Evolutionary conservation across 306 rosid species (phyloP).

Genomic region (Argentina anserina): DNA sequence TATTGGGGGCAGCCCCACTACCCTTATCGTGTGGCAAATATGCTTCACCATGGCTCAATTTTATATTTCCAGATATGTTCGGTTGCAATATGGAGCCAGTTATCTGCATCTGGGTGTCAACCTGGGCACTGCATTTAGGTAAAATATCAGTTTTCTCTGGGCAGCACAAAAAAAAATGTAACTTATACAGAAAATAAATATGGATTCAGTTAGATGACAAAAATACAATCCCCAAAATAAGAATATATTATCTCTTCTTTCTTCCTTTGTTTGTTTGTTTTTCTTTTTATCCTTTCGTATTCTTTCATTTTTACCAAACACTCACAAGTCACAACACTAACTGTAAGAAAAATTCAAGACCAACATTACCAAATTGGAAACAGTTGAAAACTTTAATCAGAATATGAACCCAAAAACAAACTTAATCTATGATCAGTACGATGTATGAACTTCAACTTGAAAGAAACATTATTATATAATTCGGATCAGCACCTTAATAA

Average conservation of each 20-base stretch:
- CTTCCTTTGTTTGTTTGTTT: not conserved
- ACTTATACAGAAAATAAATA: not conserved
- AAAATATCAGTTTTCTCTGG: slow-evolving; percentile 20
- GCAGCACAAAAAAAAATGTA: slow-evolving; percentile 12
- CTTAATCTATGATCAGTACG: not conserved
- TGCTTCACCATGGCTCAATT: slow-evolving; percentile 95
- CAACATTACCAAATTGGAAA: not conserved
- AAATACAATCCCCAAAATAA: not conserved
- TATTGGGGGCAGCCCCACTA: slow-evolving; percentile 57
- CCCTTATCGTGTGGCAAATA: slow-evolving; percentile 95
- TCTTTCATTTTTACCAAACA: too few relatives aligned
- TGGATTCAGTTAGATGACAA: not conserved
- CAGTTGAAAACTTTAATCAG: slow-evolving; percentile 8
- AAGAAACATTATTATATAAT: slow-evolving; percentile 16
- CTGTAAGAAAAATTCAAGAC: not conserved
- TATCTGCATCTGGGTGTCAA: slow-evolving; percentile 91
- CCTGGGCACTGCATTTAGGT: slow-evolving; percentile 68
- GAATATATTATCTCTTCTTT: not conserved
- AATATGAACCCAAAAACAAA: slow-evolving; percentile 4
- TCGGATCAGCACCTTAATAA: slow-evolving; percentile 56
- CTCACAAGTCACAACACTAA: not conserved
- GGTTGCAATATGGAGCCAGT: slow-evolving; percentile 92
- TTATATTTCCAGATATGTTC: slow-evolving; percentile 75
- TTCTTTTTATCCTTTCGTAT: not conserved
- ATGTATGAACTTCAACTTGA: not conserved